phyloP scores from a whole-genome alignment of 352 stramenopile genomes.

The Phytophthora multivora region DNA sequence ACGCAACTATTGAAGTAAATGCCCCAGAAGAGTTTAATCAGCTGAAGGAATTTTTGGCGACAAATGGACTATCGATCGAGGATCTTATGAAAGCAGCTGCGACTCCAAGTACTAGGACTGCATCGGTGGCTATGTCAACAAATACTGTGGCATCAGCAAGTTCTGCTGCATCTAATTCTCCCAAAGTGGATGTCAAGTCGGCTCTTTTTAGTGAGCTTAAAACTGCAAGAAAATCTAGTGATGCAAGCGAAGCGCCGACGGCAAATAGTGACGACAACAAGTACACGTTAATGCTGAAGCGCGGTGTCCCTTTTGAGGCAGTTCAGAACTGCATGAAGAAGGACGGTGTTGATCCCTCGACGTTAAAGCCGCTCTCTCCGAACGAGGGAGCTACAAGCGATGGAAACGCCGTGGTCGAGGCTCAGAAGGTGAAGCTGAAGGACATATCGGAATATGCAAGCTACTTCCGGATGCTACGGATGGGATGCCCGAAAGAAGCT shows the following conservation, averaged over 20 bases:
- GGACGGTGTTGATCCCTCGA: slow-evolving; percentile 57
- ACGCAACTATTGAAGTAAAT: slow-evolving; percentile 1
- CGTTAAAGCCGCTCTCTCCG: slow-evolving; percentile 24
- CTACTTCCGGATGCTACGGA: slow-evolving; percentile 96
- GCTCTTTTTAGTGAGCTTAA: slow-evolving; percentile 23
- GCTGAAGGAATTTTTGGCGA: slow-evolving; percentile 62
- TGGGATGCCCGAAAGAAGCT: slow-evolving; percentile 89
- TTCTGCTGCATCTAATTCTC: neutral
- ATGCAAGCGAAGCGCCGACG: slow-evolving; percentile 2
- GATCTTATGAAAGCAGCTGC: slow-evolving; percentile 72
- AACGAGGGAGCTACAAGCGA: neutral
- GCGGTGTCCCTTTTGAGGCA: slow-evolving; percentile 69
- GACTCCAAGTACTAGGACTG: slow-evolving; percentile 45
- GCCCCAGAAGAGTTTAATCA: slow-evolving; percentile 51
- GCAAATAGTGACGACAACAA: slow-evolving; percentile 35
- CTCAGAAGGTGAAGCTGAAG: slow-evolving; percentile 42
- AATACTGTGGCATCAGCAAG: slow-evolving; percentile 18
- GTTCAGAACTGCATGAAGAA: slow-evolving; percentile 79
- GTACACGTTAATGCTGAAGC: slow-evolving; percentile 70
- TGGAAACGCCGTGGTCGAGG: neutral
- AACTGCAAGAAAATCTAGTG: slow-evolving; percentile 9
- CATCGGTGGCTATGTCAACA: slow-evolving; percentile 7
- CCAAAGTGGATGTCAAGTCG: slow-evolving; percentile 21
- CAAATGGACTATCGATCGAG: slow-evolving; percentile 71
- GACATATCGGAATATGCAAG: slow-evolving; percentile 73